These are phyloP conservation scores for Cryphonectria radicalis DNA, from an alignment of 2,329 filamentous ascomycete genomes.

Conservation along the genomic window DNA sequence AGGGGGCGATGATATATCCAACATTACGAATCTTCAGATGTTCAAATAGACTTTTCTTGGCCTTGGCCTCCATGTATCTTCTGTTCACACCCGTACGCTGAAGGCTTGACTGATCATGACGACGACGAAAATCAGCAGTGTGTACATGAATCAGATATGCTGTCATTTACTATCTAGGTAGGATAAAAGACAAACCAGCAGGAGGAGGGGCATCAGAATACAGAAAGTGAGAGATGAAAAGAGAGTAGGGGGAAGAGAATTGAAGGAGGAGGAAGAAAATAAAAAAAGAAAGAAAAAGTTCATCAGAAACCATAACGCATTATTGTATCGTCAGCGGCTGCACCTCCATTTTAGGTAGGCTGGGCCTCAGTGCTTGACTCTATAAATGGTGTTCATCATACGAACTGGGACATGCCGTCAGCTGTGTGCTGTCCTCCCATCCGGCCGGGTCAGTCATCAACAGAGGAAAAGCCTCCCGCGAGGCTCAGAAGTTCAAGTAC, in stretches of 20 bases:
- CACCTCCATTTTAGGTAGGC: conserved; percentile 44
- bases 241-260: no score
- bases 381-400: conserved; percentile 94
- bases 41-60: not conserved
- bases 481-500: conserved; percentile 39
- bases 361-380: conserved; percentile 96
- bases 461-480: conserved; percentile 42
- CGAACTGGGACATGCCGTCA: conserved; percentile 53
- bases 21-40: not conserved
- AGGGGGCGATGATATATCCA: not conserved
- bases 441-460: conserved; percentile 34
- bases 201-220: not conserved
- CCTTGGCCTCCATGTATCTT: not conserved
- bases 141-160: not conserved
- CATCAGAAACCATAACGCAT: conserved; percentile 48
- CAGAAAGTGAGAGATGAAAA: no score
- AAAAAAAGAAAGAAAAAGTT: conserved; percentile 33
- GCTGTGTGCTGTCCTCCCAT: conserved; percentile 16
- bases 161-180: conserved; percentile 11
- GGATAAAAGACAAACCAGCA: not conserved
- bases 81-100: not conserved
- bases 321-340: conserved; percentile 51
- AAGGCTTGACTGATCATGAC: not conserved
- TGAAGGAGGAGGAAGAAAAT: not conserved
- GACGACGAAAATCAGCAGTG: not conserved